These are phyloP conservation scores for Heliamphora ciliata DNA, from an alignment of 179 eudicot genomes.

Conservation along the genomic window DNA sequence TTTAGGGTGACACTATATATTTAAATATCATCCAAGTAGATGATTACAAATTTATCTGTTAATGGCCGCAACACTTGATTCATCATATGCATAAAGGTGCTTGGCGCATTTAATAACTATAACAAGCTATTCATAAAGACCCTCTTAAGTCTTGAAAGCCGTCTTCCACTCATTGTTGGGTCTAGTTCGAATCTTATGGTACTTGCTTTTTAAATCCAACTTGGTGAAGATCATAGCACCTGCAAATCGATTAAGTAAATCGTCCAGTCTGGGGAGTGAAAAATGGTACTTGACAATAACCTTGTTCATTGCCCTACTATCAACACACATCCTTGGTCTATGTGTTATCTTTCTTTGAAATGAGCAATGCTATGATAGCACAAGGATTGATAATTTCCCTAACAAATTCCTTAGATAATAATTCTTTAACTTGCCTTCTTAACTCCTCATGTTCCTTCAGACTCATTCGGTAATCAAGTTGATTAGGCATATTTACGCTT, in stretches of 20 bases:
- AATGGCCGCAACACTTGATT: not conserved
- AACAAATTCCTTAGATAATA: not conserved
- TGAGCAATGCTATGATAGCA: not conserved
- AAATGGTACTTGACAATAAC: not conserved
- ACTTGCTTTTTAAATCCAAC: not conserved
- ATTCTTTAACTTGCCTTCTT: not conserved
- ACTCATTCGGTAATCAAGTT: not conserved
- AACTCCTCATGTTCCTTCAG: not conserved
- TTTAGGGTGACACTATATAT: not conserved
- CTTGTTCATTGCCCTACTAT: not conserved
- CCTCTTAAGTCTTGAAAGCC: not conserved
- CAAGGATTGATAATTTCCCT: not conserved
- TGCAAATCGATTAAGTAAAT: not conserved
- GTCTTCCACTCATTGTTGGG: not conserved
- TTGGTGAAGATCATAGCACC: not conserved
- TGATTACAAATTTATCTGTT: not conserved
- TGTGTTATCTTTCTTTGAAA: not conserved
- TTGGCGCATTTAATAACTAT: not conserved
- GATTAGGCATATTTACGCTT: too few species aligned
- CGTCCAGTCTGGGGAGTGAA: not conserved
- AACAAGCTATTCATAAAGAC: not conserved
- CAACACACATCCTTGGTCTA: not conserved
- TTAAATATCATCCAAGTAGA: constrained; percentile 1
- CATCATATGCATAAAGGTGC: not conserved
- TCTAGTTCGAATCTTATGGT: not conserved